Percentiles rank a stretch among this genome's conserved stretches.
phyloP scores from a whole-genome alignment of 2,329 filamentous ascomycete species.

The Karstenula rhodostoma region DNA sequence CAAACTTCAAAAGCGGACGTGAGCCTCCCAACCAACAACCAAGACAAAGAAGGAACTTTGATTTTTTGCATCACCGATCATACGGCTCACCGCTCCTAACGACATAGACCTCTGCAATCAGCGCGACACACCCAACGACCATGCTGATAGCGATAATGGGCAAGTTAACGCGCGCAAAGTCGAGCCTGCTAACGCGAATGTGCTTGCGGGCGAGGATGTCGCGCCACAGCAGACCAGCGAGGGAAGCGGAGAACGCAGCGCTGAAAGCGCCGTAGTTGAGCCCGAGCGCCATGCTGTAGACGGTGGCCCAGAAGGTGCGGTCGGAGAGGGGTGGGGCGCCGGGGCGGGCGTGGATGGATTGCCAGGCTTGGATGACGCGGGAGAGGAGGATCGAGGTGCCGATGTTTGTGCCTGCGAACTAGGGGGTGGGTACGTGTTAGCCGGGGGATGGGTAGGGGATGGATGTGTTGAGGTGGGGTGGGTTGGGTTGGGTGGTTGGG shows the following conservation, averaged over 20 bases:
- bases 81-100: slow-evolving; percentile 55
- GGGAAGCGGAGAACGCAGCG: slow-evolving; percentile 73
- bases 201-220: slow-evolving; percentile 74
- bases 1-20: too few relatives aligned
- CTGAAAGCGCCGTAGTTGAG: slow-evolving; percentile 81
- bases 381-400: slow-evolving; percentile 77
- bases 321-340: slow-evolving; percentile 63
- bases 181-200: slow-evolving; percentile 68
- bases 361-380: slow-evolving; percentile 74
- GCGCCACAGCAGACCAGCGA: slow-evolving; percentile 76
- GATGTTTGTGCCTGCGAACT: slow-evolving; percentile 82
- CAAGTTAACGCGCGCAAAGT: slow-evolving; percentile 74
- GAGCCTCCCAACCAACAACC: too few relatives aligned
- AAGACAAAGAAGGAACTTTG: too few relatives aligned
- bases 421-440: background rate
- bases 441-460: too few relatives aligned
- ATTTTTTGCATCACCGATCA: background rate
- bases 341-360: slow-evolving; percentile 62
- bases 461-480: background rate
- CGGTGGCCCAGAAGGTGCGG: slow-evolving; percentile 75
- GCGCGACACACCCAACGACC: slow-evolving; percentile 67
- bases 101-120: slow-evolving; percentile 72
- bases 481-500: background rate
- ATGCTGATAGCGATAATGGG: slow-evolving; percentile 76
- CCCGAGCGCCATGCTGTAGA: slow-evolving; percentile 77